Evolutionary conservation across 257 asterid species (phyloP).

Genomic region (Solanum corneliomulleri): DNA sequence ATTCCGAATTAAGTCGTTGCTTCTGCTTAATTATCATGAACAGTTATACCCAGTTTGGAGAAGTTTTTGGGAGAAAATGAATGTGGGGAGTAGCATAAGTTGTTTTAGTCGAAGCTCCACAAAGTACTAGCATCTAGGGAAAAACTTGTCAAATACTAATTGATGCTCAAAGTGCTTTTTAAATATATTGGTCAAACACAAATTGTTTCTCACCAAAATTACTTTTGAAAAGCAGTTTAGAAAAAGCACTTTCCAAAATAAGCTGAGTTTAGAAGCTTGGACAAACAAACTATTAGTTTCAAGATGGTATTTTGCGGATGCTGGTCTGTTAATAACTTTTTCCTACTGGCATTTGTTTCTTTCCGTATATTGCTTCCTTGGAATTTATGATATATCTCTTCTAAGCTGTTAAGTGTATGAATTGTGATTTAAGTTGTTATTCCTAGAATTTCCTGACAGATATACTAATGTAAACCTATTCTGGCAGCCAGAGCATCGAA

Average conservation of each 20-base stretch:
- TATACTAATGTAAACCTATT: not conserved
- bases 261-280: not conserved
- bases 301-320: not conserved
- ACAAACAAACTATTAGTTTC: not conserved
- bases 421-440: not conserved
- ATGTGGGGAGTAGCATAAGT: not conserved
- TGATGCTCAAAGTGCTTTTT: not conserved
- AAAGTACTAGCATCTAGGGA: not conserved
- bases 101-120: not conserved
- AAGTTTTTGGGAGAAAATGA: not conserved
- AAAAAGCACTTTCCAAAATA: not conserved
- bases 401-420: not conserved
- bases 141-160: not conserved
- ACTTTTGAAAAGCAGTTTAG: not conserved
- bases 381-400: not conserved
- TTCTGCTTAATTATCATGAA: not conserved
- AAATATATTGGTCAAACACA: not conserved
- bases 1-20: not conserved
- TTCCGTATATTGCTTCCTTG: not conserved
- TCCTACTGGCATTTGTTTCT: not conserved
- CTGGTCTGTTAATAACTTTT: not conserved
- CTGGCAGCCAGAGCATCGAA: slow-evolving; percentile 56
- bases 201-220: not conserved
- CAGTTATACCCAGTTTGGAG: not conserved
- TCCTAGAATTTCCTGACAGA: not conserved